phyloP scores from a whole-genome alignment of 2,329 filamentous ascomycete species.

The Davidsoniella neocaledoniae region DNA sequence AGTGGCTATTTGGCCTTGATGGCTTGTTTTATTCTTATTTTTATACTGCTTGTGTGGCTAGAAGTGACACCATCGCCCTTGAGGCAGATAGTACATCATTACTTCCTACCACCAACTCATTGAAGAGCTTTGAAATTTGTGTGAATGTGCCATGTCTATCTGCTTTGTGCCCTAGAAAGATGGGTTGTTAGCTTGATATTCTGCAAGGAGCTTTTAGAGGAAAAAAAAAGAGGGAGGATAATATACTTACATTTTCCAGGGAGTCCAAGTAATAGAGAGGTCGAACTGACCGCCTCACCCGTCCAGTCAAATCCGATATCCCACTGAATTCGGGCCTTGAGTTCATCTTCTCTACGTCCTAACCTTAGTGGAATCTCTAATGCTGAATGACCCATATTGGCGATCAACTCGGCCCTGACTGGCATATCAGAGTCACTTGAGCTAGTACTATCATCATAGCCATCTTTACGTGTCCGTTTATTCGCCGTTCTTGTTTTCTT shows the following conservation, averaged over 20 bases:
- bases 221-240: neutral
- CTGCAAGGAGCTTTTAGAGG: too few species aligned
- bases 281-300: constrained; percentile 46
- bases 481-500: constrained; percentile 17
- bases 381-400: constrained; percentile 13
- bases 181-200: neutral
- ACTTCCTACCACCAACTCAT: constrained; percentile 36
- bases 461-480: constrained; percentile 14
- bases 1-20: too few species aligned
- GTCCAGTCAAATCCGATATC: constrained; percentile 54
- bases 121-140: constrained; percentile 43
- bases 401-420: neutral
- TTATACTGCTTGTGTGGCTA: constrained; percentile 4
- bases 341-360: constrained; percentile 18
- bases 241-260: constrained; percentile 45
- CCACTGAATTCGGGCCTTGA: constrained; percentile 36
- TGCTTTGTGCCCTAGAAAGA: constrained; percentile 37
- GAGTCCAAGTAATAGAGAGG: constrained; percentile 37
- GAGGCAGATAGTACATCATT: constrained; percentile 40
- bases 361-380: constrained; percentile 18
- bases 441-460: neutral
- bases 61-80: constrained; percentile 43
- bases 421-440: neutral
- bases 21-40: too few species aligned
- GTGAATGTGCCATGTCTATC: constrained; percentile 39